These are phyloP conservation scores for Colletotrichum tropicicola DNA, from an alignment of 2,329 filamentous ascomycete genomes.

Conservation along the genomic window DNA sequence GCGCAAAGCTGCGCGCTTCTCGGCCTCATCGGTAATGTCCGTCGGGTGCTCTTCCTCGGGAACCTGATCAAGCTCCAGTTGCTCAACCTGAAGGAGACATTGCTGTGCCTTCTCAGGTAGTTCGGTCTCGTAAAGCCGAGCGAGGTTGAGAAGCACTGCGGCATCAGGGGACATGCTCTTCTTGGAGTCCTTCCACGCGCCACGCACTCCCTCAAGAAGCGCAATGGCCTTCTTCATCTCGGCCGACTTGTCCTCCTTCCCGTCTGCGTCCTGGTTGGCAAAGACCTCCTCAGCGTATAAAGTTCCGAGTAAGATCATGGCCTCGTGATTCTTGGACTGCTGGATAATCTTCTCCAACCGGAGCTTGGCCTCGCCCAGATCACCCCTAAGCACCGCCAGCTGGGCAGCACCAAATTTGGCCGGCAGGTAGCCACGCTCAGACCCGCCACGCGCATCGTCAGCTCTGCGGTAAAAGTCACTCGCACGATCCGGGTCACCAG, in stretches of 20 bases:
- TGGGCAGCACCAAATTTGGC: constrained; percentile 96
- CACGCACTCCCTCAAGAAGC: constrained; percentile 84
- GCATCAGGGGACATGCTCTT: constrained; percentile 83
- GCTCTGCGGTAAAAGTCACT: constrained; percentile 89
- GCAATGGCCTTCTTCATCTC: constrained; percentile 88
- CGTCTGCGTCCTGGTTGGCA: constrained; percentile 73
- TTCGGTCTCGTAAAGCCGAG: constrained; percentile 87
- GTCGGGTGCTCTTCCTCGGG: constrained; percentile 73
- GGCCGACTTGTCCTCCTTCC: constrained; percentile 85
- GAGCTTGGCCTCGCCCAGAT: constrained; percentile 92
- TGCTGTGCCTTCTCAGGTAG: constrained; percentile 90
- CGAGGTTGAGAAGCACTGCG: constrained; percentile 89
- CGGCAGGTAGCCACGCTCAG: constrained; percentile 90
- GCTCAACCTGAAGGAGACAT: constrained; percentile 90
- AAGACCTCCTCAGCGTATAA: constrained; percentile 96
- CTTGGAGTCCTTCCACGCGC: constrained; percentile 92
- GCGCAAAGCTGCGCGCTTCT: constrained; percentile 70
- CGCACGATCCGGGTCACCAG: constrained; percentile 77
- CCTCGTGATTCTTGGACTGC: constrained; percentile 83
- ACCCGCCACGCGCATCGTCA: constrained; percentile 89
- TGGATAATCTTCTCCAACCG: constrained; percentile 94
- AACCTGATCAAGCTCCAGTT: constrained; percentile 85
- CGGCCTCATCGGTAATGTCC: constrained; percentile 63
- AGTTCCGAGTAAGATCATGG: constrained; percentile 90
- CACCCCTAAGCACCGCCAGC: constrained; percentile 83